A percentile compares a stretch with the other conserved stretches of the same genome.
phyloP scores from a whole-genome alignment of 1,139 yeast species.

The Petasospora rhodanensis region DNA sequence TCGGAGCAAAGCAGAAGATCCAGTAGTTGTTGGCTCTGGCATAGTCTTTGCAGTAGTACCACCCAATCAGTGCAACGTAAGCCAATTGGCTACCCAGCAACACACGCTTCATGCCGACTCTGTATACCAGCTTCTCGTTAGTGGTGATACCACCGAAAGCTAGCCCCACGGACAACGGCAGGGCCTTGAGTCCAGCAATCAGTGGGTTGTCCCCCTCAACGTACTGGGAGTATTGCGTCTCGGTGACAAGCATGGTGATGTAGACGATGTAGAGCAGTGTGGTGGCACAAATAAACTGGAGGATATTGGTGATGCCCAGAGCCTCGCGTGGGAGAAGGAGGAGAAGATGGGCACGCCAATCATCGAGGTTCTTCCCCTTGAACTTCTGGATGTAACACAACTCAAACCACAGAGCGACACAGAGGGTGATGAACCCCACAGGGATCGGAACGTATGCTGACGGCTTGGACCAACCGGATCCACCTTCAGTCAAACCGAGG shows the following conservation, averaged over 20 bases:
- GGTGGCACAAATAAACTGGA: too few relatives aligned
- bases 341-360: too few relatives aligned
- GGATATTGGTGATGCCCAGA: too few relatives aligned
- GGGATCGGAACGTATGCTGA: slow-evolving; percentile 27
- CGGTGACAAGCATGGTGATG: too few relatives aligned
- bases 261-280: too few relatives aligned
- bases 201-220: slow-evolving; percentile 23
- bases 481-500: slow-evolving; percentile 34
- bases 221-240: slow-evolving; percentile 16
- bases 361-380: too few relatives aligned
- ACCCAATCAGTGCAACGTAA: slow-evolving; percentile 17
- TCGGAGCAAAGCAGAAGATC: slow-evolving; percentile 25
- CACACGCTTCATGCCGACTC: slow-evolving; percentile 21
- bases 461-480: slow-evolving; percentile 30
- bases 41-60: slow-evolving; percentile 23
- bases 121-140: slow-evolving; percentile 12
- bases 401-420: slow-evolving; percentile 15
- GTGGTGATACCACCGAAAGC: slow-evolving; percentile 2
- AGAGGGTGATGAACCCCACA: slow-evolving; percentile 17
- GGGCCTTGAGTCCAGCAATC: slow-evolving; percentile 26
- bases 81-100: slow-evolving; percentile 18
- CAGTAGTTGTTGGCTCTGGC: slow-evolving; percentile 23
- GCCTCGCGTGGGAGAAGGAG: too few relatives aligned
- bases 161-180: slow-evolving; percentile 21
- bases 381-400: slow-evolving; percentile 7